Conservation (phyloP, 306 rosid species). For the Medicago lupulina region DNA sequence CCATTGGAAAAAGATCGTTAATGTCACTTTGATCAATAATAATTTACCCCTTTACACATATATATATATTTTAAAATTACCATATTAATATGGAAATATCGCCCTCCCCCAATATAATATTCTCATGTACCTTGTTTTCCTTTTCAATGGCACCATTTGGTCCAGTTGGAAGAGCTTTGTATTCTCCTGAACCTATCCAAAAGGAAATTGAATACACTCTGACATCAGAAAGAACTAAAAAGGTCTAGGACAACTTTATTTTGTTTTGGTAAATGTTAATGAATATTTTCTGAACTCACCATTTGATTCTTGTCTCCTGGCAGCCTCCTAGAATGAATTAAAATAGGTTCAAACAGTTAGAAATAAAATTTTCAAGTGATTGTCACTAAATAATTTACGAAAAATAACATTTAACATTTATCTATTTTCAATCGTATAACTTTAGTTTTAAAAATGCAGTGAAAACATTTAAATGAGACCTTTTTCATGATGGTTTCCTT, state of each 20-base stretch:
- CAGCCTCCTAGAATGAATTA: slow-evolving; percentile 68
- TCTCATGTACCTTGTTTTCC: slow-evolving; percentile 49
- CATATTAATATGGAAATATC: too few species aligned
- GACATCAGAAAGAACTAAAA: slow-evolving; percentile 34
- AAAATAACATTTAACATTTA: neutral
- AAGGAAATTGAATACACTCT: slow-evolving; percentile 14
- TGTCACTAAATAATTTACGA: neutral
- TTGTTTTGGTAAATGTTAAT: slow-evolving; percentile 19
- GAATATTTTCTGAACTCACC: slow-evolving; percentile 57
- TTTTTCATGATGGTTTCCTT: slow-evolving; percentile 84
- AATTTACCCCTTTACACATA: too few species aligned
- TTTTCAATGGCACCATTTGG: slow-evolving; percentile 47
- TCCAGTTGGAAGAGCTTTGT: slow-evolving; percentile 77
- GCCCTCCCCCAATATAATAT: neutral
- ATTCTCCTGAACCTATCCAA: slow-evolving; percentile 68
- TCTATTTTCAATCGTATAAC: neutral
- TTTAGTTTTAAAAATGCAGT: slow-evolving; percentile 1
- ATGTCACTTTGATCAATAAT: neutral
- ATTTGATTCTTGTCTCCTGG: slow-evolving; percentile 54
- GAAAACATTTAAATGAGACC: slow-evolving; percentile 45
- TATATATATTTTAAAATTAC: too few species aligned
- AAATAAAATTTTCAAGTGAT: neutral
- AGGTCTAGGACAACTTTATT: neutral
- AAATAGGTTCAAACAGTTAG: slow-evolving; percentile 46
- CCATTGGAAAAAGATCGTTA: neutral